Conservation (phyloP, 2,329 filamentous ascomycete species). For the Verticillium nonalfalfae region DNA sequence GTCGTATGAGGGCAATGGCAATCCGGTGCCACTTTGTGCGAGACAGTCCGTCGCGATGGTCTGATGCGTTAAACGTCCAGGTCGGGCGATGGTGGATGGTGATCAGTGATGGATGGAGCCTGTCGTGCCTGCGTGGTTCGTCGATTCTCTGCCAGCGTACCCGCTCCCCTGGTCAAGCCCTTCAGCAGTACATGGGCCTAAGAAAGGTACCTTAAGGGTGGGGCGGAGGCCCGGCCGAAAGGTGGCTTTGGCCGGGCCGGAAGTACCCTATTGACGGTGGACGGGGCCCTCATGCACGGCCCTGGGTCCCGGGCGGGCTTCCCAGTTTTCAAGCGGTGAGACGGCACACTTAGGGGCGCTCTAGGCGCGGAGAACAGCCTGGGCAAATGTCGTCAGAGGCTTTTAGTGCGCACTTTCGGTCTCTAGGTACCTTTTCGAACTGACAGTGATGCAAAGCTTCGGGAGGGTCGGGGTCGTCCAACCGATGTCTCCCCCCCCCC, state of each 20-base stretch:
- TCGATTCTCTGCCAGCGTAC: not conserved
- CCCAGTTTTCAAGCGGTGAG: not conserved
- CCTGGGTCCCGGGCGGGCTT: not conserved
- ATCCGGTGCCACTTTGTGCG: not conserved
- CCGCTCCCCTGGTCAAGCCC: not conserved
- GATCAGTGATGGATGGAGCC: not conserved
- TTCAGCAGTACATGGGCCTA: not conserved
- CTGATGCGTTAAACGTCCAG: not conserved
- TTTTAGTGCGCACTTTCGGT: not conserved
- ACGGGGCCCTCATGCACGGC: not conserved
- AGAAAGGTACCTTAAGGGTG: too few relatives aligned
- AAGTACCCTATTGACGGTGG: not conserved
- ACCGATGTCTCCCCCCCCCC: not conserved
- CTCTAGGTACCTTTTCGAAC: not conserved
- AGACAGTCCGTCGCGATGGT: not conserved
- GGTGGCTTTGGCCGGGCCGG: not conserved
- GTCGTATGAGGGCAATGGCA: not conserved
- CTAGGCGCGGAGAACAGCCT: not conserved
- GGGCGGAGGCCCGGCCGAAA: not conserved
- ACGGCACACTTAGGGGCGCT: not conserved
- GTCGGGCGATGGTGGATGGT: not conserved
- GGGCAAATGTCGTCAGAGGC: not conserved
- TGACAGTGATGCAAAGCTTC: not conserved
- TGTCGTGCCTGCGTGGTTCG: not conserved
- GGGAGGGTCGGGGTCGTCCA: not conserved